These are phyloP conservation scores for Gynostemma pentaphyllum DNA, from an alignment of 306 rosid species.

Conservation along the genomic window DNA sequence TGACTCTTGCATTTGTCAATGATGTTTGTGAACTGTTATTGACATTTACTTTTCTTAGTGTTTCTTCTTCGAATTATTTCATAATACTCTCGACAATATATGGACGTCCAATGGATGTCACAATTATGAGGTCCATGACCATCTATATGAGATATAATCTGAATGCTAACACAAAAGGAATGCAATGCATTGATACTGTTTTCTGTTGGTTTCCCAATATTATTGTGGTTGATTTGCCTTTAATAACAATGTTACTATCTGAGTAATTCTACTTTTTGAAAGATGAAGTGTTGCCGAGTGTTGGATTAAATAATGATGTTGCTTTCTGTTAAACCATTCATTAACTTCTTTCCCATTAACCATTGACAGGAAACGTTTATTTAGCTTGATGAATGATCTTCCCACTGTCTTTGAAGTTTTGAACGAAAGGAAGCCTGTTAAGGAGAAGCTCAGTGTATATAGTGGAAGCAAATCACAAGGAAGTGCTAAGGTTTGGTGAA, in stretches of 20 bases:
- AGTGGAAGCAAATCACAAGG: conserved; percentile 86
- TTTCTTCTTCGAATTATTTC: no score
- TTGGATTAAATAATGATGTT: not conserved
- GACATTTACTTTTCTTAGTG: no score
- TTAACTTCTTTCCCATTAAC: conserved; percentile 10
- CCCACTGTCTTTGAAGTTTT: conserved; percentile 97
- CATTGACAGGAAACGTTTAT: conserved; percentile 77
- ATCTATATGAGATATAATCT: no score
- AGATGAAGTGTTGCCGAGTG: not conserved
- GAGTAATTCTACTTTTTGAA: not conserved
- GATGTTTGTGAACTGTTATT: no score
- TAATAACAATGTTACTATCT: not conserved
- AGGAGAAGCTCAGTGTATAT: conserved; percentile 76
- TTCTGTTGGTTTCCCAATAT: not conserved
- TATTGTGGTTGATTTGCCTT: not conserved
- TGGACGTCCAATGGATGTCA: no score
- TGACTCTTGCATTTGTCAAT: not conserved
- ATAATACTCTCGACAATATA: not conserved
- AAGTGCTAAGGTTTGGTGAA: conserved; percentile 67
- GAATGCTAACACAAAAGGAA: not conserved
- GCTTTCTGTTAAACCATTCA: not conserved
- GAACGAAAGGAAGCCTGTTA: conserved; percentile 70
- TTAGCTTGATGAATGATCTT: conserved; percentile 89
- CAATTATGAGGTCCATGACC: no score
- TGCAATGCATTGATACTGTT: not conserved